Evolutionary conservation across 441 rosid genomes (phyloP).

Genomic region (Raphanus hybrid): DNA sequence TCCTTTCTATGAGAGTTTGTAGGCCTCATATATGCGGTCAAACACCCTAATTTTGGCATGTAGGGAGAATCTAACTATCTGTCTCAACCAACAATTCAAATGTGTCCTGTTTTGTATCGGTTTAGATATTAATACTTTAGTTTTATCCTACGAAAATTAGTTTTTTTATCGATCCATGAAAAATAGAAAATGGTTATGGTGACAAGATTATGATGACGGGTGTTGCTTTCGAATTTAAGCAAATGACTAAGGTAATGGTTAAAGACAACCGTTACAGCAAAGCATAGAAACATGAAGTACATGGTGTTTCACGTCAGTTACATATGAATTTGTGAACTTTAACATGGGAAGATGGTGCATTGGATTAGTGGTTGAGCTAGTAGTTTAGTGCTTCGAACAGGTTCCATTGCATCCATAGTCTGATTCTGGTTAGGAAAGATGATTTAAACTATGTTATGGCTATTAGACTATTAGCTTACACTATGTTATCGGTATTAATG

Average conservation of each 20-base stretch:
- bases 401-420: no score
- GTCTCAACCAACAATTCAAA: background rate
- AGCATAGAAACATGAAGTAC: conserved; percentile 20
- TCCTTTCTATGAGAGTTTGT: conserved; percentile 15
- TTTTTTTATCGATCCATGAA: conserved; percentile 2
- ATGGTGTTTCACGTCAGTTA: conserved; percentile 15
- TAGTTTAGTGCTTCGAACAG: no score
- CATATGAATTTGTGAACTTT: conserved; percentile 4
- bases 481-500: no score
- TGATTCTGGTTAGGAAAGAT: no score
- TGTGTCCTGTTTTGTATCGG: background rate
- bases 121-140: background rate
- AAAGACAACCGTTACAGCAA: conserved; percentile 30
- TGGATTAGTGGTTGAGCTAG: no score
- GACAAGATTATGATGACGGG: conserved; percentile 6
- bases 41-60: conserved; percentile 3
- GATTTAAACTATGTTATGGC: no score
- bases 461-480: no score
- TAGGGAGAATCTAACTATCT: conserved; percentile 1
- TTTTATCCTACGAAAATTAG: background rate
- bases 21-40: background rate
- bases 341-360: background rate
- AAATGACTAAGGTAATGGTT: conserved; percentile 7
- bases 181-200: background rate
- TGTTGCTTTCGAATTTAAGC: conserved; percentile 12